Evolutionary conservation across 2,329 filamentous ascomycete genomes (phyloP).

Genomic region (Cladophialophora bantiana): DNA sequence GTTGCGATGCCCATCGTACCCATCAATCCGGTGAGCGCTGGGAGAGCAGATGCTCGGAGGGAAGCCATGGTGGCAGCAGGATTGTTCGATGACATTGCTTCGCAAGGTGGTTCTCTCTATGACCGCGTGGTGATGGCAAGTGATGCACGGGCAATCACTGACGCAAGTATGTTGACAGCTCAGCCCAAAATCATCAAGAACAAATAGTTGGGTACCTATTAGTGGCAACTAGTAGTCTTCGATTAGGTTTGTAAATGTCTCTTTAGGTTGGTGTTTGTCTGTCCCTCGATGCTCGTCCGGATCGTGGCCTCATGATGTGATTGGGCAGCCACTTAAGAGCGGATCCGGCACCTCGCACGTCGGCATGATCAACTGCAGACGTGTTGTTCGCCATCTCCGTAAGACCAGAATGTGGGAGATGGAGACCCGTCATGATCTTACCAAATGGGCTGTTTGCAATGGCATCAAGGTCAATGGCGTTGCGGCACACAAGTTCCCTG

Average conservation of each 20-base stretch:
- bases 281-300: not conserved
- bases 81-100: not conserved
- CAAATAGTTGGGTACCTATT: too few species aligned
- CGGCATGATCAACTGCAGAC: not conserved
- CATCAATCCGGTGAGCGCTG: constrained; percentile 3
- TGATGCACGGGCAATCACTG: not conserved
- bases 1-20: constrained; percentile 14
- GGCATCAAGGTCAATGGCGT: constrained; percentile 21
- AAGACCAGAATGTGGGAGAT: not conserved
- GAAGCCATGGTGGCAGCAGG: not conserved
- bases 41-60: constrained; percentile 4
- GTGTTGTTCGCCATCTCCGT: not conserved
- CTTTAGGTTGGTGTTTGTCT: not conserved
- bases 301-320: not conserved
- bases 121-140: not conserved
- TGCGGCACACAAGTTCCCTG: constrained; percentile 16
- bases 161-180: not conserved
- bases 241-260: not conserved
- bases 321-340: not conserved
- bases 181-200: not conserved
- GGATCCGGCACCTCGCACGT: not conserved
- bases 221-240: not conserved
- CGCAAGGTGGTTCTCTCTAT: not conserved
- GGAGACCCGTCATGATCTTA: constrained; percentile 1
- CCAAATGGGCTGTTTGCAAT: constrained; percentile 14